A percentile compares a stretch with the other conserved stretches of the same genome.
phyloP scores from a whole-genome alignment of 305 asterid genomes.

The Galium porrigens region DNA sequence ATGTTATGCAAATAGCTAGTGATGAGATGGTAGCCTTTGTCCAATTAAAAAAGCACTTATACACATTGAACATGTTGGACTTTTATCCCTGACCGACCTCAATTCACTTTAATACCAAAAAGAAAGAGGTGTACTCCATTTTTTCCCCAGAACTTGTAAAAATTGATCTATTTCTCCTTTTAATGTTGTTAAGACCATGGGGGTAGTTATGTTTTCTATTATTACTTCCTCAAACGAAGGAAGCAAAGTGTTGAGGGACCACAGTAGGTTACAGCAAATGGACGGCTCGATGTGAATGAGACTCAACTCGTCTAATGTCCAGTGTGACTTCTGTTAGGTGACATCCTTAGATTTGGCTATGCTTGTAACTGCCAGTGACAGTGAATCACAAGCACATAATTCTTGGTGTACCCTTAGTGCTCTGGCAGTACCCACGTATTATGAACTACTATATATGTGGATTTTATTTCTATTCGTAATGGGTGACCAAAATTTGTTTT shows the following conservation, averaged over 20 bases:
- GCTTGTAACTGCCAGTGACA: background rate
- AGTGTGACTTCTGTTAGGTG: background rate
- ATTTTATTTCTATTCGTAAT: background rate
- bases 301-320: background rate
- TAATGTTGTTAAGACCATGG: background rate
- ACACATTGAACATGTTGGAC: conserved; percentile 11
- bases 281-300: background rate
- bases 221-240: background rate
- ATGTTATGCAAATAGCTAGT: background rate
- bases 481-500: background rate
- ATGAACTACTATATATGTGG: background rate
- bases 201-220: background rate
- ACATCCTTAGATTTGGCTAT: background rate
- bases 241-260: background rate
- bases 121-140: background rate
- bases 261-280: background rate
- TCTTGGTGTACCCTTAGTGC: background rate
- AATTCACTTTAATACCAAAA: conserved; percentile 4
- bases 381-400: background rate
- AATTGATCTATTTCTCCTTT: background rate
- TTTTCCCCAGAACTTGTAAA: background rate
- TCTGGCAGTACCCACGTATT: background rate
- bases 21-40: background rate
- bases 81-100: background rate
- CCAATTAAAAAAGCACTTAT: background rate